These are phyloP conservation scores for Xylaria sp. DNA, from an alignment of 2,329 filamentous ascomycete genomes.

Conservation along the genomic window DNA sequence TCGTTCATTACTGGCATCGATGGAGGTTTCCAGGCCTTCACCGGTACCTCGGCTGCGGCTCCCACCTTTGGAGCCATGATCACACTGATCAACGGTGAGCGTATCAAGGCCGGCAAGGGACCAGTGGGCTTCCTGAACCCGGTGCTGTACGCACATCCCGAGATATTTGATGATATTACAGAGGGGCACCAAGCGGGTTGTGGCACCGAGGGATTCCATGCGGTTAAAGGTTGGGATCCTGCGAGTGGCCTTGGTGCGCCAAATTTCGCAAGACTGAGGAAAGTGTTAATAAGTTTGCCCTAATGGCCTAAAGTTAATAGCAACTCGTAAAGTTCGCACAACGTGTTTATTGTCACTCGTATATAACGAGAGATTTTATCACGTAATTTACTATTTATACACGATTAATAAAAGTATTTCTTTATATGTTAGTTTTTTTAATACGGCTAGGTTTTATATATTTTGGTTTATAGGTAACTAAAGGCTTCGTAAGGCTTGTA, in stretches of 20 bases:
- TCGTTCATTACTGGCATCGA: slow-evolving; percentile 32
- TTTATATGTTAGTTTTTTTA: too few relatives aligned
- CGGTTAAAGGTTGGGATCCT: slow-evolving; percentile 23
- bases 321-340: too few relatives aligned
- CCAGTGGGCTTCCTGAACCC: slow-evolving; percentile 26
- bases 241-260: slow-evolving; percentile 23
- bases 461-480: too few relatives aligned
- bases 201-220: slow-evolving; percentile 14
- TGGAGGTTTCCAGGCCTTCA: slow-evolving; percentile 28
- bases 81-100: slow-evolving; percentile 24
- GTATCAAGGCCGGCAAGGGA: slow-evolving; percentile 23
- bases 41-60: slow-evolving; percentile 34
- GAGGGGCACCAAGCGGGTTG: slow-evolving; percentile 23
- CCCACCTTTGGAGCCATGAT: slow-evolving; percentile 25
- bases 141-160: slow-evolving; percentile 25
- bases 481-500: too few relatives aligned
- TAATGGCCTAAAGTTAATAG: too few relatives aligned
- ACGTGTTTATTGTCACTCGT: too few relatives aligned
- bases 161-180: slow-evolving; percentile 26
- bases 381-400: too few relatives aligned
- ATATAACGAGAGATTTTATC: too few relatives aligned
- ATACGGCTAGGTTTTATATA: too few relatives aligned
- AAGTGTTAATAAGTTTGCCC: slow-evolving; percentile 6
- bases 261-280: background rate
- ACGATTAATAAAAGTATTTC: too few relatives aligned